phyloP scores from a whole-genome alignment of 441 rosid species.

The Lepidium campestre region DNA sequence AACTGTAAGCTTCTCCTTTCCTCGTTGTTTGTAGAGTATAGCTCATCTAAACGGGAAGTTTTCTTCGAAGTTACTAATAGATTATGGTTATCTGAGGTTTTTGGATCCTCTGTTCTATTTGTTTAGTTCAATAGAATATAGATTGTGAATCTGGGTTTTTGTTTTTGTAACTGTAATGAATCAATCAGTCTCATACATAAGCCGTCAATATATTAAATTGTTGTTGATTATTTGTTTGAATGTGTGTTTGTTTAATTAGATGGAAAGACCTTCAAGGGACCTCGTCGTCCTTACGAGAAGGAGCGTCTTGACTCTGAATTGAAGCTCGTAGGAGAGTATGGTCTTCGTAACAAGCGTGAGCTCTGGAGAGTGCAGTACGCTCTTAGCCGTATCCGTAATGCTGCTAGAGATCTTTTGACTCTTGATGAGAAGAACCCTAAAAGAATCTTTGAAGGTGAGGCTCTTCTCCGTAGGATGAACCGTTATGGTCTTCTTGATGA shows the following conservation, averaged over 20 bases:
- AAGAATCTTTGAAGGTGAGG: constrained; percentile 83
- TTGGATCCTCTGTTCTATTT: background rate
- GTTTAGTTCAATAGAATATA: background rate
- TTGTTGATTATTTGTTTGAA: background rate
- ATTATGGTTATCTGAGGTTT: background rate
- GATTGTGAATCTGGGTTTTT: background rate
- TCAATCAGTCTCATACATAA: too few relatives aligned
- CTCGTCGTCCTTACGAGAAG: constrained; percentile 89
- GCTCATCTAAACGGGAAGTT: background rate
- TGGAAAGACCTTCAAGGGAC: constrained; percentile 94
- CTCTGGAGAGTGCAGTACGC: constrained; percentile 89
- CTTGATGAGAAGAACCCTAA: constrained; percentile 79
- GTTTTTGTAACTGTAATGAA: background rate
- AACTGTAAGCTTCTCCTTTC: constrained; percentile 42
- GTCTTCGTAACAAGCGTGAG: constrained; percentile 83
- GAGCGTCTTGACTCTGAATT: constrained; percentile 82
- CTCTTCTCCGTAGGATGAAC: constrained; percentile 79
- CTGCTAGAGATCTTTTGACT: constrained; percentile 76
- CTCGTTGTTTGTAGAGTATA: background rate
- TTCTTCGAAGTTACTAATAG: background rate
- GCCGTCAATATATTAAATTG: background rate
- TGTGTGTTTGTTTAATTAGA: constrained; percentile 32
- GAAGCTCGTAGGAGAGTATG: constrained; percentile 77
- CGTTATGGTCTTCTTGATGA: constrained; percentile 75
- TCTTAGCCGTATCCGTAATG: constrained; percentile 77